Conservation (phyloP, 208 protist genomes). For the Naegleria gruberi region DNA sequence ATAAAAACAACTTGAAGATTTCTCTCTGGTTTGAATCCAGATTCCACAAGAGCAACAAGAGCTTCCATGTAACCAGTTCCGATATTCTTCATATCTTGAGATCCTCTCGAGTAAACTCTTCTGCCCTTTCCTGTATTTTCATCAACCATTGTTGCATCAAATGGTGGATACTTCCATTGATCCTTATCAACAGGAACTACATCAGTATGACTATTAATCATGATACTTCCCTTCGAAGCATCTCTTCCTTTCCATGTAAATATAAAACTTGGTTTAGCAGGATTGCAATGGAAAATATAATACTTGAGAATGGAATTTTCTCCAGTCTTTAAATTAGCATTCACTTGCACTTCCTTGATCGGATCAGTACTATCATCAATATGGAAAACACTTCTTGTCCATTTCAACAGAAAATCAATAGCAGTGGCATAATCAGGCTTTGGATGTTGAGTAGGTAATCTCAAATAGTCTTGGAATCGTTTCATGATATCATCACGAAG, state of each 20-base stretch:
- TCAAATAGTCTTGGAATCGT: neutral
- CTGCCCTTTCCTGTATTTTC: conserved; percentile 25
- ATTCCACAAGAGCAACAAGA: conserved; percentile 28
- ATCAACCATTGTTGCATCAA: conserved; percentile 27
- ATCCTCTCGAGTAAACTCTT: conserved; percentile 52
- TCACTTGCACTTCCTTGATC: neutral
- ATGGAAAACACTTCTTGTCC: neutral
- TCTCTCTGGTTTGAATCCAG: conserved; percentile 25
- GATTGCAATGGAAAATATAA: neutral
- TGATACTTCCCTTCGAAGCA: neutral
- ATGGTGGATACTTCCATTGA: conserved; percentile 20
- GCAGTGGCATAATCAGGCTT: neutral
- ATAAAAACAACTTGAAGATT: conserved; percentile 47
- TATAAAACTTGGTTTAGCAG: neutral
- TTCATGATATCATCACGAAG: neutral
- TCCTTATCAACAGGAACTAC: neutral
- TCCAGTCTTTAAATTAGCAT: neutral
- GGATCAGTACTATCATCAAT: neutral
- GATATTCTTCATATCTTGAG: conserved; percentile 70
- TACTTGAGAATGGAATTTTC: neutral
- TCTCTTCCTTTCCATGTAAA: neutral
- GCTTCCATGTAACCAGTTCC: conserved; percentile 56
- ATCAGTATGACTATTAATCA: conserved; percentile 15
- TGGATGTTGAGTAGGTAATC: neutral
- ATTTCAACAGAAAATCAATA: neutral